phyloP scores from a whole-genome alignment of 1,284 basidiomycete genomes.

The Abortiporus biennis region DNA sequence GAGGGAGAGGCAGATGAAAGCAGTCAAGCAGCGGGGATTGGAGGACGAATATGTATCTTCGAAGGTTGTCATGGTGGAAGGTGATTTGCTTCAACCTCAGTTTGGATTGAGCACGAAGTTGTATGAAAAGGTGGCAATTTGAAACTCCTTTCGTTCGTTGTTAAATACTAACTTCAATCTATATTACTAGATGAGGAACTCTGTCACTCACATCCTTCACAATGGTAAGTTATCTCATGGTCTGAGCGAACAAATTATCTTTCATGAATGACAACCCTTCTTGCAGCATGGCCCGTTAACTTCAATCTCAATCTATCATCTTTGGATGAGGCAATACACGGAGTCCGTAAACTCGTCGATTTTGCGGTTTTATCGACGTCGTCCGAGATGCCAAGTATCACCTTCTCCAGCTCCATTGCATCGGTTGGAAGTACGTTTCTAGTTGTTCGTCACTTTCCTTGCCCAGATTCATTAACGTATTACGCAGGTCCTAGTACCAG shows the following conservation, averaged over 20 bases:
- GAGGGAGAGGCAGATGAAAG: too few relatives aligned
- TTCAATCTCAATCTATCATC: conserved; percentile 21
- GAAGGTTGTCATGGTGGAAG: conserved; percentile 7
- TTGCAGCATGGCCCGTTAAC: conserved; percentile 23
- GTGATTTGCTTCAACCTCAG: conserved; percentile 6
- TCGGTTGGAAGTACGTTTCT: conserved; percentile 20
- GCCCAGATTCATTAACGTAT: not conserved
- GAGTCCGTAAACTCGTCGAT: conserved; percentile 20
- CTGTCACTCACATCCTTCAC: conserved; percentile 13
- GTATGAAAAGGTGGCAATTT: conserved; percentile 2
- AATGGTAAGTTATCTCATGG: conserved; percentile 10
- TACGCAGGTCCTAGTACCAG: not conserved
- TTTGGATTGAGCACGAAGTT: conserved; percentile 6
- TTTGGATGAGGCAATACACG: conserved; percentile 20
- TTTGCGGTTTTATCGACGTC: conserved; percentile 18
- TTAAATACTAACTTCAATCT: not conserved
- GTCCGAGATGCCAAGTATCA: conserved; percentile 14
- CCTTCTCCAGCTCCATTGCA: conserved; percentile 20
- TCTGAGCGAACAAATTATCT: not conserved
- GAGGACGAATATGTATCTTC: not conserved
- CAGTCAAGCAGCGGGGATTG: conserved; percentile 5
- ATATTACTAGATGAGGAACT: conserved; percentile 6
- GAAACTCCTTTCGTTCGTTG: not conserved
- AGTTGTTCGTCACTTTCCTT: conserved; percentile 12
- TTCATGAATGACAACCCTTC: not conserved